These are phyloP conservation scores for Saccharomycopsis hybrid DNA, from an alignment of 1,139 yeast genomes.

Conservation along the genomic window DNA sequence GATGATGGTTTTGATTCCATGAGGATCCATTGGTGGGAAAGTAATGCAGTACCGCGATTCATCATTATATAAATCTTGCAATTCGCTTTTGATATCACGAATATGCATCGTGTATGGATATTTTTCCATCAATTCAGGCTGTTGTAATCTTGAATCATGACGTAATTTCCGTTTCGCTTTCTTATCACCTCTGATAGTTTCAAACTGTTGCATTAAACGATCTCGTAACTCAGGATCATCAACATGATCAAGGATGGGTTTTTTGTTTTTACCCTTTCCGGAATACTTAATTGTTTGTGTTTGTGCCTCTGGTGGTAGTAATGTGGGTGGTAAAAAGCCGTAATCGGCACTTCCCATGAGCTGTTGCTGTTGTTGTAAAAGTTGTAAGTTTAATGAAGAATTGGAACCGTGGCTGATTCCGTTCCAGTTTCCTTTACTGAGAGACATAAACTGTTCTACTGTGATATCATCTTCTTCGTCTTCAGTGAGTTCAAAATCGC, in stretches of 20 bases:
- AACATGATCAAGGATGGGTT: slow-evolving; percentile 44
- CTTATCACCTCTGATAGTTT: slow-evolving; percentile 32
- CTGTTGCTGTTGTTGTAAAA: too few species aligned
- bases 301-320: background rate
- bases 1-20: slow-evolving; percentile 61
- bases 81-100: slow-evolving; percentile 59
- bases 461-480: slow-evolving; percentile 5
- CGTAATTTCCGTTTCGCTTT: slow-evolving; percentile 34
- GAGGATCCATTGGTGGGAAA: slow-evolving; percentile 85
- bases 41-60: slow-evolving; percentile 43
- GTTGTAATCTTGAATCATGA: slow-evolving; percentile 28
- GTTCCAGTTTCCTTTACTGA: too few species aligned
- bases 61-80: slow-evolving; percentile 53
- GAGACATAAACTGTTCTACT: background rate
- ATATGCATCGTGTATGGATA: slow-evolving; percentile 66
- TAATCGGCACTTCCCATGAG: too few species aligned
- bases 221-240: slow-evolving; percentile 49
- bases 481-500: background rate
- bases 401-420: too few species aligned
- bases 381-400: too few species aligned
- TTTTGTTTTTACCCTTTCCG: slow-evolving; percentile 58
- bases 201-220: slow-evolving; percentile 49
- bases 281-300: slow-evolving; percentile 40
- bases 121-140: slow-evolving; percentile 46
- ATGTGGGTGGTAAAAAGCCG: too few species aligned